These are phyloP conservation scores for Austroboletus festivus DNA, from an alignment of 768 basidiomycete species.

Conservation along the genomic window DNA sequence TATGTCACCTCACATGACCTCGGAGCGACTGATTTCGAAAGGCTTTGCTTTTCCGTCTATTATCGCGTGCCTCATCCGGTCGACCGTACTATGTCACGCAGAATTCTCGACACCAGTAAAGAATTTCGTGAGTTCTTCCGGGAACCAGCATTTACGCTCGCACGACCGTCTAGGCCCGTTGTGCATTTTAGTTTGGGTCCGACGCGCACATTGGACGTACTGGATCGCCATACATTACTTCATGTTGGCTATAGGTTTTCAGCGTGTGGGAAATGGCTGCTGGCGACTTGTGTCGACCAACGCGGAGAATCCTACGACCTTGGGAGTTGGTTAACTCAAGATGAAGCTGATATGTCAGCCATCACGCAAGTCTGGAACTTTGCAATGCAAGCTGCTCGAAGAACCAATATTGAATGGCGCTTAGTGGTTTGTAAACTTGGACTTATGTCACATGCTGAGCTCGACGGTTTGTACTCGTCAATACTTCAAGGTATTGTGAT, in stretches of 20 bases:
- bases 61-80: conserved; percentile 63
- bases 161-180: conserved; percentile 39
- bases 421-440: conserved; percentile 72
- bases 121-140: conserved; percentile 52
- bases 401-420: conserved; percentile 77
- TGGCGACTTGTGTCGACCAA: conserved; percentile 74
- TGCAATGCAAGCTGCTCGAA: conserved; percentile 54
- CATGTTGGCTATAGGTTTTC: conserved; percentile 76
- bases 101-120: conserved; percentile 40
- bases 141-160: conserved; percentile 63
- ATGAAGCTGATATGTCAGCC: conserved; percentile 43
- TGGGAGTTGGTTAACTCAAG: conserved; percentile 63
- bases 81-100: conserved; percentile 58
- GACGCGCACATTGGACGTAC: conserved; percentile 43
- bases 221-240: conserved; percentile 59
- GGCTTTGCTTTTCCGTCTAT: conserved; percentile 65
- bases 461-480: conserved; percentile 52
- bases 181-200: conserved; percentile 41
- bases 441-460: conserved; percentile 51
- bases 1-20: conserved; percentile 40
- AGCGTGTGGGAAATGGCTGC: conserved; percentile 69
- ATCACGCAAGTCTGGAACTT: conserved; percentile 72
- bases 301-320: conserved; percentile 72
- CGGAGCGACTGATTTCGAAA: conserved; percentile 34
- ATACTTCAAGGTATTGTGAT: background rate